Conservation (phyloP, 2,329 filamentous ascomycete species). For the Pseudopyrenochaeta lycopersici region DNA sequence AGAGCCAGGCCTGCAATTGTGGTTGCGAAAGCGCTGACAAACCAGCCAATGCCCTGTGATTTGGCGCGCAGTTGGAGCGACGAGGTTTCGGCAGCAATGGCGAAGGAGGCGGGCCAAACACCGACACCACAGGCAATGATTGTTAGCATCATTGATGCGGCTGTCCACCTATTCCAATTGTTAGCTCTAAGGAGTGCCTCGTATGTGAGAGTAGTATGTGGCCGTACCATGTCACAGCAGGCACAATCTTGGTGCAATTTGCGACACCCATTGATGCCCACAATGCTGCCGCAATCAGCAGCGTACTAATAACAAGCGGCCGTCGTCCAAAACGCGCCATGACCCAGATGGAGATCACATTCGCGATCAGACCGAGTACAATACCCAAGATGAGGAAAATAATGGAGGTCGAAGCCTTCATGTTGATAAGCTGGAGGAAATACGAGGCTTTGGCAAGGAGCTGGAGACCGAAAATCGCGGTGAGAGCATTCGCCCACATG, state of each 20-base stretch:
- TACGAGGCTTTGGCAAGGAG: conserved; percentile 47
- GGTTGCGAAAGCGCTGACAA: conserved; percentile 51
- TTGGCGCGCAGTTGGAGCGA: conserved; percentile 56
- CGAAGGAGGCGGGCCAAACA: conserved; percentile 56
- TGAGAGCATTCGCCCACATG: conserved; percentile 43
- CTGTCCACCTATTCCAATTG: conserved; percentile 48
- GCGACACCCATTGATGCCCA: conserved; percentile 60
- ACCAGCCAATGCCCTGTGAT: conserved; percentile 56
- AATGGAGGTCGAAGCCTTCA: conserved; percentile 44
- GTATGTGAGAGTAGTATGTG: neutral
- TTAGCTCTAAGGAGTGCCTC: neutral
- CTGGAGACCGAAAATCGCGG: conserved; percentile 46
- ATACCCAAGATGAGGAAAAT: conserved; percentile 59
- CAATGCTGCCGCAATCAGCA: conserved; percentile 45
- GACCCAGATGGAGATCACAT: conserved; percentile 56
- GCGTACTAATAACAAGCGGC: conserved; percentile 48
- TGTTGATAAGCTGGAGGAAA: conserved; percentile 46
- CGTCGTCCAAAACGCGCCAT: conserved; percentile 54
- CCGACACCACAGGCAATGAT: conserved; percentile 55
- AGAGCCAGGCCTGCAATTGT: conserved; percentile 58
- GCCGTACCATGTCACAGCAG: conserved; percentile 52
- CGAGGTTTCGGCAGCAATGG: conserved; percentile 55
- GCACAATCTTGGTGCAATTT: conserved; percentile 52
- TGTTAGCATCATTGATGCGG: conserved; percentile 53
- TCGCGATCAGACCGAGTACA: conserved; percentile 56